phyloP scores from a whole-genome alignment of 1,139 yeast genomes.

The Entelexis paramagnoliae region DNA sequence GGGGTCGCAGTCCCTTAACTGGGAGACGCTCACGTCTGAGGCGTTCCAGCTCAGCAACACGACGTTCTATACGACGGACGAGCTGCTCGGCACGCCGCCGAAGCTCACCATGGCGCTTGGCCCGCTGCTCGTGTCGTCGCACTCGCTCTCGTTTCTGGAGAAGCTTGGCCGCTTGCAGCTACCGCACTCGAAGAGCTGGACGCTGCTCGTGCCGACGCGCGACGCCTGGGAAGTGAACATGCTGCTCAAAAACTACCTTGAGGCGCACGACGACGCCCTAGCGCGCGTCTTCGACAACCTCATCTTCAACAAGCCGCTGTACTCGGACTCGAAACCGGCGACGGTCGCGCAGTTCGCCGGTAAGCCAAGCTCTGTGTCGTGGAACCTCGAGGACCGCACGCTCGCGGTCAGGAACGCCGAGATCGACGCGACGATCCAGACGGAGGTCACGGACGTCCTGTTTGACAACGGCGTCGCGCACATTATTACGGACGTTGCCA shows the following conservation, averaged over 20 bases:
- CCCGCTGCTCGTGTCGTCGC: slow-evolving; percentile 45
- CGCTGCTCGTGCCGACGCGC: slow-evolving; percentile 71
- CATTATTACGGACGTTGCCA: slow-evolving; percentile 45
- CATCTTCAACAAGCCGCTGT: slow-evolving; percentile 54
- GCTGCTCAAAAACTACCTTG: slow-evolving; percentile 50
- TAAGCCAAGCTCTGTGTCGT: slow-evolving; percentile 27
- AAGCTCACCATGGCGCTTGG: slow-evolving; percentile 45
- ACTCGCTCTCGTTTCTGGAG: slow-evolving; percentile 42
- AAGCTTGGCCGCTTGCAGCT: slow-evolving; percentile 42
- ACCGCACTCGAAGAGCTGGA: slow-evolving; percentile 50
- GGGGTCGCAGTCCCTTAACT: slow-evolving; percentile 39
- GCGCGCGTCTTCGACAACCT: slow-evolving; percentile 45
- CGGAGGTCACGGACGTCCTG: slow-evolving; percentile 52
- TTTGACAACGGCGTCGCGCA: slow-evolving; percentile 84
- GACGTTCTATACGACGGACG: slow-evolving; percentile 52
- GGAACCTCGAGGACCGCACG: slow-evolving; percentile 4
- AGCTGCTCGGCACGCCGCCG: slow-evolving; percentile 48
- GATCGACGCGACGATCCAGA: slow-evolving; percentile 25
- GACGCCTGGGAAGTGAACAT: slow-evolving; percentile 62
- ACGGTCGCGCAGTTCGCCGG: slow-evolving; percentile 32
- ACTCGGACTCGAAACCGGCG: slow-evolving; percentile 46
- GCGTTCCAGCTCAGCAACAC: slow-evolving; percentile 43
- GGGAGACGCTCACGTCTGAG: slow-evolving; percentile 37
- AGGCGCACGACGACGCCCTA: slow-evolving; percentile 43
- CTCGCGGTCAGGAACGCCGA: slow-evolving; percentile 15